These are phyloP conservation scores for Xylaria nigripes DNA, from an alignment of 495 filamentous ascomycete genomes.

Conservation along the genomic window DNA sequence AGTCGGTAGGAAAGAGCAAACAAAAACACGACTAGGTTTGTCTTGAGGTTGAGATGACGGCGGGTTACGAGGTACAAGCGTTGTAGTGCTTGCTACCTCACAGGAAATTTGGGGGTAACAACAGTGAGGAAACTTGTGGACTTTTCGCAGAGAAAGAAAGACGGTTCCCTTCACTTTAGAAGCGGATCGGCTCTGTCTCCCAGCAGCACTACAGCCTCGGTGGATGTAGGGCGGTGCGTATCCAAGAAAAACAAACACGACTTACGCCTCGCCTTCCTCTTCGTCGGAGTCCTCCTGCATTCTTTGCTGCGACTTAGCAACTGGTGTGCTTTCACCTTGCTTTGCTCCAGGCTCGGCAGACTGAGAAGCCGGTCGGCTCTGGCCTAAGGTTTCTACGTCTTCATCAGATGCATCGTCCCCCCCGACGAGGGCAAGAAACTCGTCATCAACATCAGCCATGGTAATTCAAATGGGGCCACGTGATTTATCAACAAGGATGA, in stretches of 20 bases:
- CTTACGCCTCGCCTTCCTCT: conserved; percentile 82
- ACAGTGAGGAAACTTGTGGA: not conserved
- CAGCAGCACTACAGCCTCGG: not conserved
- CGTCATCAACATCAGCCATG: conserved; percentile 76
- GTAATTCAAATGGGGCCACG: not conserved
- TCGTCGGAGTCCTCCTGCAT: conserved; percentile 58
- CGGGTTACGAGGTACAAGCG: not conserved
- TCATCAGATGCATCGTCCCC: conserved; percentile 46
- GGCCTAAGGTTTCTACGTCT: conserved; percentile 33
- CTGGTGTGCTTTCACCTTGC: conserved; percentile 40
- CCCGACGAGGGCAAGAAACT: conserved; percentile 81
- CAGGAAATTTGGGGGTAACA: too few species aligned
- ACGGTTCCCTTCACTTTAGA: too few species aligned
- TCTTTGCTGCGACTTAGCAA: conserved; percentile 29
- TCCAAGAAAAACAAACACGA: conserved; percentile 11
- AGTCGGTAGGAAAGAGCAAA: not conserved
- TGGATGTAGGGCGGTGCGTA: not conserved
- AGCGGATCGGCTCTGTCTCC: not conserved
- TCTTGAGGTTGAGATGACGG: not conserved
- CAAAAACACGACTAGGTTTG: not conserved
- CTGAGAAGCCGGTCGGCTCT: conserved; percentile 31
- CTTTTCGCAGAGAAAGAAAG: too few species aligned
- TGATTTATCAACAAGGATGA: not conserved
- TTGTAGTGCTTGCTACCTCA: too few species aligned
- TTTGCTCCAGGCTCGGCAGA: conserved; percentile 26